Percentiles rank a stretch among this genome's conserved stretches.
phyloP scores from a whole-genome alignment of 768 basidiomycete genomes.

The Boletus rubescentipes region DNA sequence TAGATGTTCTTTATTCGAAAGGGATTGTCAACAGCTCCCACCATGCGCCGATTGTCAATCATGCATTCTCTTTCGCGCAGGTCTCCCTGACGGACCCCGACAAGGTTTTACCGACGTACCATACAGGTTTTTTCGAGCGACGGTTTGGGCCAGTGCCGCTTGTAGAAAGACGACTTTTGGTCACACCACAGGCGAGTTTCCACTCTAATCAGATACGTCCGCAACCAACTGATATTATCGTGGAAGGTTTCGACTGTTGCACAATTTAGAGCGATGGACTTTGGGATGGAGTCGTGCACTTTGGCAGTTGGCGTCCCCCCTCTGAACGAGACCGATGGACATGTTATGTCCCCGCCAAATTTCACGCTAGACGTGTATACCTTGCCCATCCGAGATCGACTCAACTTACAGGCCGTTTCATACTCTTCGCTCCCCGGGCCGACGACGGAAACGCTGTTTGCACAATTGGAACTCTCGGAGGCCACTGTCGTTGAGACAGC shows the following conservation, averaged over 20 bases:
- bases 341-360: neutral
- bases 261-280: slow-evolving; percentile 4
- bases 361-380: neutral
- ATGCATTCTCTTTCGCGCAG: neutral
- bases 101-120: neutral
- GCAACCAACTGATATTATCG: neutral
- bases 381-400: neutral
- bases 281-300: slow-evolving; percentile 3
- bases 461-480: neutral
- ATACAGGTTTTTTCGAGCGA: neutral
- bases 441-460: neutral
- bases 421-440: neutral
- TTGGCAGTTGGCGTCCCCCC: neutral
- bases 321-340: neutral
- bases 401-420: neutral
- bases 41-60: neutral
- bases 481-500: neutral
- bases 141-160: neutral
- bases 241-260: slow-evolving; percentile 1
- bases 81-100: neutral
- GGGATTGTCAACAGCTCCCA: neutral
- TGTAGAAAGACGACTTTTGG: neutral
- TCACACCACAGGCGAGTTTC: neutral
- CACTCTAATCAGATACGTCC: neutral
- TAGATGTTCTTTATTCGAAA: neutral